Percentiles rank a stretch among this genome's conserved stretches.
Conservation (phyloP, 78 protist genomes). For the Isochrysis galbana region DNA sequence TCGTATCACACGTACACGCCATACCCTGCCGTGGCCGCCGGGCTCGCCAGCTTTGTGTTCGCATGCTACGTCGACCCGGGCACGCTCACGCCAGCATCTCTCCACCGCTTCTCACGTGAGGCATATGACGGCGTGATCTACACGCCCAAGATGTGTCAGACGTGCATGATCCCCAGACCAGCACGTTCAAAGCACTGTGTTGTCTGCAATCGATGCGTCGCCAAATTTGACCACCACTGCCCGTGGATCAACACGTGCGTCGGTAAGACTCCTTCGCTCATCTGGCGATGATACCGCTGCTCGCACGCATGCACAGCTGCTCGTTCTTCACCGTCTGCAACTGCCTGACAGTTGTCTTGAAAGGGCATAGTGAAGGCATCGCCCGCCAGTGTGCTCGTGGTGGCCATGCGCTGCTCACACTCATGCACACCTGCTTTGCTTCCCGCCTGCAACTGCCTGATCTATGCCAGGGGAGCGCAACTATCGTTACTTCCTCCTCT, state of each 20-base stretch:
- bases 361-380: too few species aligned
- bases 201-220: slow-evolving; percentile 70
- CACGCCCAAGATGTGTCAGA: not conserved
- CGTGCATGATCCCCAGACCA: slow-evolving; percentile 48
- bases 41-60: not conserved
- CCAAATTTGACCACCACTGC: slow-evolving; percentile 90
- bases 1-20: not conserved
- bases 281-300: slow-evolving; percentile 44
- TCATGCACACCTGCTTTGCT: too few species aligned
- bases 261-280: too few species aligned
- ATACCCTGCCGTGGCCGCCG: not conserved
- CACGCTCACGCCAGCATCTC: not conserved
- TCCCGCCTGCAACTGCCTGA: too few species aligned
- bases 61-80: not conserved
- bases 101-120: not conserved
- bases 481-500: slow-evolving; percentile 4
- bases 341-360: too few species aligned
- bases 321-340: not conserved
- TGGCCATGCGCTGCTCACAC: too few species aligned
- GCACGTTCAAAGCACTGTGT: slow-evolving; percentile 71
- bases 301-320: not conserved
- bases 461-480: not conserved
- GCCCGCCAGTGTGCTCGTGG: too few species aligned
- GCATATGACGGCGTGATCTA: slow-evolving; percentile 15
- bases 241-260: slow-evolving; percentile 89